Base-by-base conservation (phyloP, 2,329 filamentous ascomycete genomes). In the Paraphoma chrysanthemicola region DNA sequence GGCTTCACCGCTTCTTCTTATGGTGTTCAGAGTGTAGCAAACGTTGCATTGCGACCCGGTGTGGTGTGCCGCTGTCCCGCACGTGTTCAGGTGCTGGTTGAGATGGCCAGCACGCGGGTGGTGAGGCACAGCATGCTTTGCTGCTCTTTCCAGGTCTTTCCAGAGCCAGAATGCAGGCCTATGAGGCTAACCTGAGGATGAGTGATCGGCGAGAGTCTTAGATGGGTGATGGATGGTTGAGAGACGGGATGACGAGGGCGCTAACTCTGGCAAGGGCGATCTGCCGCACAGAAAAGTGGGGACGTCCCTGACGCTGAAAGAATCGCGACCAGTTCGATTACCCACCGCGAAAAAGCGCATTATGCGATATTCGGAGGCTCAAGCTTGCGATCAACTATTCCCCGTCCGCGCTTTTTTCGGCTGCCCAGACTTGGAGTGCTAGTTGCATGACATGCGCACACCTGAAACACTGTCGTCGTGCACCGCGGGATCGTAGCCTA, bases 391-490 rank as follows among this genome's bases (percentile, higher is more conserved):
- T 9, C 17, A 30, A 12, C 46, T 44, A 36, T 43, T 53, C 55
- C 46, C 45, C 29, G 41, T 51, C 46, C 48, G 55, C 57, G 57
- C 55, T 52, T 51, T 29, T 44, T 53, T 53, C 55, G 51, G 52
- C 52, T 54, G 44, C 45, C 51, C 38, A 61, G 54, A 44, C 60
- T 39, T 55, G 53, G 45, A 46, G 51, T 47, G 38, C 47, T 61
- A 61, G 60, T 53, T 63, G 62, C 62, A 65, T 63, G 54, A 56
- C 53, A 52, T 62, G 55, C 55, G 57, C 50, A 39, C 28, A 56
- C 49, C 60, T 65, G 62, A 65, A 65, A 65, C 62, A 52, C 60
- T 42, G 44, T 57, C 50, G 57, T 57, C 48, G 29, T 54, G 58
- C 58, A 54, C 39, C 18, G 54, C 56, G 53, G 50, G 45, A 51